Evolutionary conservation across 768 basidiomycete species (phyloP).

Genomic region (Trametes cingulata): DNA sequence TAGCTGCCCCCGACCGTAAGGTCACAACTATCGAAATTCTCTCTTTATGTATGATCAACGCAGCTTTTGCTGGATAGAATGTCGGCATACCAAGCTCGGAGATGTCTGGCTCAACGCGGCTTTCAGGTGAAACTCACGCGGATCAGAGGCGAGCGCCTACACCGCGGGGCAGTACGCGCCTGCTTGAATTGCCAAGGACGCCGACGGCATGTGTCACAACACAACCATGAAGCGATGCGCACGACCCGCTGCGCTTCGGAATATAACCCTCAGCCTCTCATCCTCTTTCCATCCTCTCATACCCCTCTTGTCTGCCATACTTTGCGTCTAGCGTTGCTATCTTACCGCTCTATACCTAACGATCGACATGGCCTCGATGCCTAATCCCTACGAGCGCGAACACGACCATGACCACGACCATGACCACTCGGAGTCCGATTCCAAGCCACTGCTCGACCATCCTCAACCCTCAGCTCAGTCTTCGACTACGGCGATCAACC

Average conservation of each 20-base stretch:
- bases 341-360: not conserved
- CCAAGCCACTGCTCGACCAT: conserved; percentile 13
- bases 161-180: conserved; percentile 4
- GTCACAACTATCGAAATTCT: too few species aligned
- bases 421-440: conserved; percentile 17
- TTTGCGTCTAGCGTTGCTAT: not conserved
- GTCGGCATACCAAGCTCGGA: too few species aligned
- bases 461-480: not conserved
- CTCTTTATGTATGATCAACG: too few species aligned
- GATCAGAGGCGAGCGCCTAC: conserved; percentile 1
- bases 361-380: conserved; percentile 14
- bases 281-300: not conserved
- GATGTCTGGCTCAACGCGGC: too few species aligned
- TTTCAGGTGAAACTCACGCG: not conserved
- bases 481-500: not conserved
- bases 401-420: conserved; percentile 19
- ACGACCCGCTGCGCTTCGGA: not conserved
- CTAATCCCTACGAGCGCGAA: conserved; percentile 15
- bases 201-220: conserved; percentile 10
- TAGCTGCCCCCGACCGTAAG: too few species aligned
- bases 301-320: not conserved
- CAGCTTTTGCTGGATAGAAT: too few species aligned
- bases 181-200: conserved; percentile 5
- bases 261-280: not conserved
- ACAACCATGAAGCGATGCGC: conserved; percentile 13